A percentile compares a stretch with the other conserved stretches of the same genome.
phyloP scores from a whole-genome alignment of 306 rosid genomes.

The Oemleria cerasiformis region DNA sequence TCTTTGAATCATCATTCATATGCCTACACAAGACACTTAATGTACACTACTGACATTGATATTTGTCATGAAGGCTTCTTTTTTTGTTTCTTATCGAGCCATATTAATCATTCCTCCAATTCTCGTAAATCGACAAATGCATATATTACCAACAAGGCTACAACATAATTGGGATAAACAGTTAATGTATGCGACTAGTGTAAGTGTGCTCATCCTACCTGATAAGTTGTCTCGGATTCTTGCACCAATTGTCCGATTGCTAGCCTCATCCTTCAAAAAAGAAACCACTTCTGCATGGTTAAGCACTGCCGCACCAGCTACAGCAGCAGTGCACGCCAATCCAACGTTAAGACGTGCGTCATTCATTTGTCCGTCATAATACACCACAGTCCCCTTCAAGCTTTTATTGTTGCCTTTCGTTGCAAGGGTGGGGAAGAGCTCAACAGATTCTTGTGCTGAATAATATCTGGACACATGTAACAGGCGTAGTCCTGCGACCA shows the following conservation, averaged over 20 bases:
- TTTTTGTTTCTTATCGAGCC: too few relatives aligned
- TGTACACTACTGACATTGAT: not conserved
- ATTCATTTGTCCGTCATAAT: constrained; percentile 99
- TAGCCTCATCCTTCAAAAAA: constrained; percentile 75
- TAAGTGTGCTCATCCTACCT: constrained; percentile 43
- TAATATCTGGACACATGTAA: constrained; percentile 91
- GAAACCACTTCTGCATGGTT: constrained; percentile 90
- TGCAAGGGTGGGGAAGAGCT: constrained; percentile 89
- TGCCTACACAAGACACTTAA: not conserved
- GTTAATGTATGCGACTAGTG: not conserved
- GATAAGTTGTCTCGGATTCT: constrained; percentile 78
- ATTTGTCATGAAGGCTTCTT: too few relatives aligned
- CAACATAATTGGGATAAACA: too few relatives aligned
- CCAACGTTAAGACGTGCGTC: constrained; percentile 94
- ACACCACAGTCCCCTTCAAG: constrained; percentile 93
- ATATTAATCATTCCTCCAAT: too few relatives aligned
- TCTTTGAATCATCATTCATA: not conserved
- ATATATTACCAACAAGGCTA: too few relatives aligned
- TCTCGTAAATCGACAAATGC: too few relatives aligned
- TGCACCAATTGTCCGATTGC: constrained; percentile 71
- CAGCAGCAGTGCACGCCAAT: constrained; percentile 87
- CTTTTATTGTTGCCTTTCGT: constrained; percentile 59
- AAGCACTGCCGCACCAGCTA: constrained; percentile 97
- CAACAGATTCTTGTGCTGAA: constrained; percentile 79
- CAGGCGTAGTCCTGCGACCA: constrained; percentile 81